Conservation (phyloP, 2,329 filamentous ascomycete genomes). For the Botryotinia convoluta region DNA sequence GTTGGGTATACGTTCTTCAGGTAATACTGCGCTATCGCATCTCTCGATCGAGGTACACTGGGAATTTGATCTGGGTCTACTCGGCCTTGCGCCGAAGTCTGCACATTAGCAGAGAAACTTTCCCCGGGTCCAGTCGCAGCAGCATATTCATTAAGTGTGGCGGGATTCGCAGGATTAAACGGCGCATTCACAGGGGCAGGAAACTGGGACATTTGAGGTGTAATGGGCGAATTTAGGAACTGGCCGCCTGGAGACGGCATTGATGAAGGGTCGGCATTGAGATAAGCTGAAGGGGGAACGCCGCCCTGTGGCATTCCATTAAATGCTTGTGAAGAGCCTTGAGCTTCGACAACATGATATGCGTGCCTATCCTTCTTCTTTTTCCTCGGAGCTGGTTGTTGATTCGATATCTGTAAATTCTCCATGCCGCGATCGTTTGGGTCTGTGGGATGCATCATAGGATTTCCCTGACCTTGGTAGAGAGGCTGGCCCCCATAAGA, state of each 20-base stretch:
- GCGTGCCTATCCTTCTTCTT: constrained; percentile 97
- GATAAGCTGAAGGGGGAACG: constrained; percentile 54
- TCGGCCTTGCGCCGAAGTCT: constrained; percentile 65
- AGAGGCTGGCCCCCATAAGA: constrained; percentile 14
- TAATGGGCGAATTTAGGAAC: constrained; percentile 47
- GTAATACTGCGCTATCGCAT: constrained; percentile 79
- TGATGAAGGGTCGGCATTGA: constrained; percentile 52
- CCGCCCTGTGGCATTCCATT: constrained; percentile 63
- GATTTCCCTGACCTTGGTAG: constrained; percentile 6
- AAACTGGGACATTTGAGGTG: constrained; percentile 56
- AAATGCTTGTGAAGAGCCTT: constrained; percentile 66
- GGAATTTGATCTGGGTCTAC: constrained; percentile 92
- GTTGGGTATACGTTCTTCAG: constrained; percentile 88
- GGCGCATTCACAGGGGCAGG: constrained; percentile 55
- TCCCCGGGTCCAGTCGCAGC: constrained; percentile 43
- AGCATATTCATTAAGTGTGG: constrained; percentile 47
- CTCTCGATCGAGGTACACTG: constrained; percentile 82
- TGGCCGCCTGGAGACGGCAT: constrained; percentile 45
- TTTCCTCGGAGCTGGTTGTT: constrained; percentile 46
- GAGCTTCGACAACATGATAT: constrained; percentile 79
- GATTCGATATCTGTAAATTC: constrained; percentile 20
- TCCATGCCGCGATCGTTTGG: constrained; percentile 21
- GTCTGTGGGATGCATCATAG: constrained; percentile 9
- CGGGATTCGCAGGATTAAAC: constrained; percentile 47
- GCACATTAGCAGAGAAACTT: constrained; percentile 46